A percentile compares a stretch with the other conserved stretches of the same genome.
Conservation (phyloP, 2,329 filamentous ascomycete species). For the Exophiala oligosperma region DNA sequence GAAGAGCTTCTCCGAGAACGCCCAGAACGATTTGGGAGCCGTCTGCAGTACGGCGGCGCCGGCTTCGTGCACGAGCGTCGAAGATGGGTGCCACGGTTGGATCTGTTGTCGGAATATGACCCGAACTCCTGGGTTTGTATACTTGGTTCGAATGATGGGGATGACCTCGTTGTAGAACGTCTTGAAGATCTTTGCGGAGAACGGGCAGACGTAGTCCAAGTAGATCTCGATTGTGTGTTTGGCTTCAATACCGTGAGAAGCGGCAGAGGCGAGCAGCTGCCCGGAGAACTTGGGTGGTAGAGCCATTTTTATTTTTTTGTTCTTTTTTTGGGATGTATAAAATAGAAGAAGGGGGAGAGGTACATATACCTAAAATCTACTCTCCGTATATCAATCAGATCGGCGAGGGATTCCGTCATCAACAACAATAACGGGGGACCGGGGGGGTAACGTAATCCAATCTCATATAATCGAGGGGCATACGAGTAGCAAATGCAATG, state of each 20-base stretch:
- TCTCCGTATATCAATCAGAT: too few species aligned
- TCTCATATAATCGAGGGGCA: too few species aligned
- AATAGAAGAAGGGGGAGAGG: too few species aligned
- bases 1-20: slow-evolving; percentile 71
- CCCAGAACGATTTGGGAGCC: slow-evolving; percentile 73
- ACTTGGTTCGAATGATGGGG: slow-evolving; percentile 63
- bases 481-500: too few species aligned
- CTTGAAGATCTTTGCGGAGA: slow-evolving; percentile 72
- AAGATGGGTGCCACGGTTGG: slow-evolving; percentile 92
- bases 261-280: slow-evolving; percentile 40
- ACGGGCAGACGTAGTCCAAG: slow-evolving; percentile 90
- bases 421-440: too few species aligned
- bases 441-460: too few species aligned
- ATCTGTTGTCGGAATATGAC: slow-evolving; percentile 89
- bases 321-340: too few species aligned
- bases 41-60: slow-evolving; percentile 75
- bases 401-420: too few species aligned
- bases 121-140: slow-evolving; percentile 57
- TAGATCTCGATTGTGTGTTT: slow-evolving; percentile 59
- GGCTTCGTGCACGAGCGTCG: slow-evolving; percentile 70
- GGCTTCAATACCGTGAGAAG: slow-evolving; percentile 40
- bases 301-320: slow-evolving; percentile 46
- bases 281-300: slow-evolving; percentile 61
- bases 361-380: too few species aligned
- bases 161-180: slow-evolving; percentile 69